These are phyloP conservation scores for Termitomyces titanicus DNA, from an alignment of 768 basidiomycete species.

Conservation along the genomic window DNA sequence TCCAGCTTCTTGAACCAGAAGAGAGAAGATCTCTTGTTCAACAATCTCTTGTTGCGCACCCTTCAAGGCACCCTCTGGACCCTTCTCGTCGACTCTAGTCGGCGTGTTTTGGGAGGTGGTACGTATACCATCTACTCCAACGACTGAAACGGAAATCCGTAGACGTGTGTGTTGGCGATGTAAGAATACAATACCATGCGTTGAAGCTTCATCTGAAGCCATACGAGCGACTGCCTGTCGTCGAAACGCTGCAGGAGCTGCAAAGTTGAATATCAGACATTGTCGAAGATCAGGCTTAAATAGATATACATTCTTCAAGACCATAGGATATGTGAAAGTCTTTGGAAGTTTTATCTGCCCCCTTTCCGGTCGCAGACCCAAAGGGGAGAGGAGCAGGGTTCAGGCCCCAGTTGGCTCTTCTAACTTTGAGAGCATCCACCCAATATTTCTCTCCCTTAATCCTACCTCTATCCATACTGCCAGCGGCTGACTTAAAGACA, in stretches of 20 bases:
- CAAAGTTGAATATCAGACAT: neutral
- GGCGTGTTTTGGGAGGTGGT: constrained; percentile 35
- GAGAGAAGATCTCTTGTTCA: constrained; percentile 77
- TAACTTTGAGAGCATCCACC: constrained; percentile 75
- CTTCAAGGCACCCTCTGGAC: constrained; percentile 50
- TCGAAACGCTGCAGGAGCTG: constrained; percentile 64
- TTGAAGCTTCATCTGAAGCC: constrained; percentile 42
- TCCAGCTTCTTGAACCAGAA: constrained; percentile 75
- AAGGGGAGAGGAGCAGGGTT: constrained; percentile 74
- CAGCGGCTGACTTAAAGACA: constrained; percentile 67
- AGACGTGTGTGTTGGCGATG: constrained; percentile 62
- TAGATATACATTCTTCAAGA: constrained; percentile 73
- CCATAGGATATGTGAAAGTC: constrained; percentile 82
- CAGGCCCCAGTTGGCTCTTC: constrained; percentile 76
- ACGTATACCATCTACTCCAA: constrained; percentile 28
- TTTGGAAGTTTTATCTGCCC: constrained; percentile 74
- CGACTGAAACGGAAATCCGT: constrained; percentile 48
- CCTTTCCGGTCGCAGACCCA: constrained; percentile 69
- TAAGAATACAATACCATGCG: constrained; percentile 53
- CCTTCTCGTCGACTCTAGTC: constrained; percentile 23
- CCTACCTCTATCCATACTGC: constrained; percentile 62
- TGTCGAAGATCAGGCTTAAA: neutral
- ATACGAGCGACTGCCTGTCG: constrained; percentile 70
- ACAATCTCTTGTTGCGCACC: constrained; percentile 68
- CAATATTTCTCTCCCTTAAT: constrained; percentile 71